Base-by-base conservation (phyloP, 2,329 filamentous ascomycete genomes). In the Atkinsonella hypoxylon region DNA sequence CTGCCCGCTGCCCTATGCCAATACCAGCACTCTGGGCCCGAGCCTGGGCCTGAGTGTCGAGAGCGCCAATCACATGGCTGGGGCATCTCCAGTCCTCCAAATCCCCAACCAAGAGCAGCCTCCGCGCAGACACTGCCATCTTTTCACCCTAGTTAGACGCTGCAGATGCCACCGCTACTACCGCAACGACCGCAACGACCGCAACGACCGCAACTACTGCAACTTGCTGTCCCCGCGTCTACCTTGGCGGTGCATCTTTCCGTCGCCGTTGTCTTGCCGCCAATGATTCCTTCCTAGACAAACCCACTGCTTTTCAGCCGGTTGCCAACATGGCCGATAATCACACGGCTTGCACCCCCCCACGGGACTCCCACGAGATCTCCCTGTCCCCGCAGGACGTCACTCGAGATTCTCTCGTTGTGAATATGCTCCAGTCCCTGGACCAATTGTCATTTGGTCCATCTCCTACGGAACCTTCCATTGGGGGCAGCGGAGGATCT, bases 381-480 rank as follows among this genome's bases (percentile, higher is more conserved):
- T 90, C 87, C 52, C 76, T 95, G 60, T 83, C 83, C 47, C 81
- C 85, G 46, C 76, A 83, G 54, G 81, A 87, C 64, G 81, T 87
- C 55, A 88, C 87, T 40, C 82, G 91, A 58, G 88, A 95, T 63
- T 96, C 90, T 36, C 82, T 98, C 58, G 89, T 98, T 53, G 86
- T 93, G 67, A 95, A 96, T 67, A 93, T 98, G 85, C 81, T 97
- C 54, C 75, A 93, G 57, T 95, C 90, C 40, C 82, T 98, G 56
- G 91, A 95, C 68, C 86, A 91, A 66, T 82, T 91, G 62, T 83
- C 80, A 40, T 74, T 79, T 58, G 73, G 67, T 43, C 72, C 77
- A 57, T 62, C 69, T 43, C 56, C 50, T 56, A 41, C 48, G 2
- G 41, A 36, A 7, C 18, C 18, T 39, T 45, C 47, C 45, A 47